These are phyloP conservation scores for Incumbomyces lentus DNA, from an alignment of 2,329 filamentous ascomycete species.

Conservation along the genomic window DNA sequence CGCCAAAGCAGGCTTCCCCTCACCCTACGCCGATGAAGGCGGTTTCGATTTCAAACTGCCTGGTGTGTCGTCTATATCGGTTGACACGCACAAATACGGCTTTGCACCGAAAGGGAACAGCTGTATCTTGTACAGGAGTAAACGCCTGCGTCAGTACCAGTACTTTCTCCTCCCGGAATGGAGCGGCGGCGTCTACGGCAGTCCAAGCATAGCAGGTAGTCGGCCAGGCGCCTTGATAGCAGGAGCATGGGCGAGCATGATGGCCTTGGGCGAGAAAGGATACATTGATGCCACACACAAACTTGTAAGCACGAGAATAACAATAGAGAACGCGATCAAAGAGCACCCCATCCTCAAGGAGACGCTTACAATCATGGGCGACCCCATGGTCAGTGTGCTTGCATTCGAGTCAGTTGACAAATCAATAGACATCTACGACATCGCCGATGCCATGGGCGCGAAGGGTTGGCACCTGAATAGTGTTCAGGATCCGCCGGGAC, in stretches of 20 bases:
- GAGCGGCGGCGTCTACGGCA: constrained; percentile 92
- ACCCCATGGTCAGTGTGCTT: constrained; percentile 80
- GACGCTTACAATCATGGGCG: constrained; percentile 71
- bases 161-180: constrained; percentile 95
- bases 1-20: constrained; percentile 73
- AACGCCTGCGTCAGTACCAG: constrained; percentile 71
- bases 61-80: constrained; percentile 89
- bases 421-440: constrained; percentile 81
- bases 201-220: constrained; percentile 81
- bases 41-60: constrained; percentile 89
- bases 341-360: constrained; percentile 56
- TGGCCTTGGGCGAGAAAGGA: constrained; percentile 76
- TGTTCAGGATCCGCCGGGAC: constrained; percentile 79
- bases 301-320: constrained; percentile 80
- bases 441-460: constrained; percentile 74
- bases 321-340: constrained; percentile 64
- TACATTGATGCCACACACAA: constrained; percentile 79
- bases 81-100: constrained; percentile 98
- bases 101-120: constrained; percentile 98
- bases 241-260: constrained; percentile 86
- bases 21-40: constrained; percentile 52
- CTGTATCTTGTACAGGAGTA: constrained; percentile 78
- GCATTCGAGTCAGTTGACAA: constrained; percentile 65
- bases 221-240: constrained; percentile 90
- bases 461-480: constrained; percentile 95